Base-by-base conservation (phyloP, 345 rosid species). In the Citrus inodora region DNA sequence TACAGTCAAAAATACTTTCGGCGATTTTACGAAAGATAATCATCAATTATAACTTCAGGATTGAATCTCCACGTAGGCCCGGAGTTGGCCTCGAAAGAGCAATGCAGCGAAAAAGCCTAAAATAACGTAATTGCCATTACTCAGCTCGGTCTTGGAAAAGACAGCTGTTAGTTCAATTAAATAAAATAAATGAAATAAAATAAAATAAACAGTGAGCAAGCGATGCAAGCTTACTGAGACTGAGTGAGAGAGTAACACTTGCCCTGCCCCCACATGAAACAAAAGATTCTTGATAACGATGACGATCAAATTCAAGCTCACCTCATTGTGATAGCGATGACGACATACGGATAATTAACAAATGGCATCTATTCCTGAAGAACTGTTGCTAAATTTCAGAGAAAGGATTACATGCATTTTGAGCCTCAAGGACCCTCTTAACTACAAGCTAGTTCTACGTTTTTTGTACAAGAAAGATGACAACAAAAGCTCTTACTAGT, bases 211-310 rank as follows among this genome's bases (percentile, higher is more conserved):
- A 42, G 4, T 42, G 3, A 42, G 40, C 42, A 33, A 67, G 27
- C 48, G 6, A 33, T 59, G 27, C 48, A 16, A 16, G 55, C 24
- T 53, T 14, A 14, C 48, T 33, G 21, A 27, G 13, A 38, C 68
- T 38, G 51, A 76, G 71, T 13, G 55, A 13, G 51, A 46, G 51
- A 46, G 51, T 42, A 42, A 42, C 14, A 0, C 48, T 42, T 3
- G 71, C 77, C 28, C 56, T 53, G 53, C 59, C 27, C 33, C 53
- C 71, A 42, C 13, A 68, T 58, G 24, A 28, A 64, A 6, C 11
- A 55, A 38, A 10, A 16, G 35, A 38, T 64, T 79, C 73, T 19
- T n/a, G 62, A 48, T 61, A 30, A 62, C 56, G 53, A 71, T 78
- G 40, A 51, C 63, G 71, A 46, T 46, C 17, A 46, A 13, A 46